Conservation (phyloP, 495 filamentous ascomycete genomes). For the Penicillium chermesinum region DNA sequence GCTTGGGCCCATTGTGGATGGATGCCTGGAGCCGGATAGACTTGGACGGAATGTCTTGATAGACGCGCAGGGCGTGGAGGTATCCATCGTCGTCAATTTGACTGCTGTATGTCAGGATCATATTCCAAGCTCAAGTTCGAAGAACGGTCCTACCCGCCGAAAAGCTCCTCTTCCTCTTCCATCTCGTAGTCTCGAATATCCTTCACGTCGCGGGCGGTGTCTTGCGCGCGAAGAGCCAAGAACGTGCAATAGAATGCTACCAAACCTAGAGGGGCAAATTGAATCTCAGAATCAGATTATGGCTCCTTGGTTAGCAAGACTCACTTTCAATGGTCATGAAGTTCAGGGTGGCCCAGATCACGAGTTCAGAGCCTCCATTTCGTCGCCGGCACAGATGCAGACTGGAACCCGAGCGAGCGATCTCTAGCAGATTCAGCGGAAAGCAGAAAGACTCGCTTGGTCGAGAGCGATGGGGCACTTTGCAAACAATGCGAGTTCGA, state of each 20-base stretch:
- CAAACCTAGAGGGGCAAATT: slow-evolving; percentile 56
- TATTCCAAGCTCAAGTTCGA: slow-evolving; percentile 6
- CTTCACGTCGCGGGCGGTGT: slow-evolving; percentile 46
- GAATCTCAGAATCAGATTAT: no score
- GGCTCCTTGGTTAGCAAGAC: slow-evolving; percentile 17
- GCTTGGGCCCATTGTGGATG: slow-evolving; percentile 37
- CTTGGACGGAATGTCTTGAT: slow-evolving; percentile 57
- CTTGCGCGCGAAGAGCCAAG: slow-evolving; percentile 67
- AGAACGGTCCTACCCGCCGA: slow-evolving; percentile 56
- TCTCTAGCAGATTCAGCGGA: slow-evolving; percentile 47
- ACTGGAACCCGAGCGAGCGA: slow-evolving; percentile 47
- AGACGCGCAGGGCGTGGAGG: slow-evolving; percentile 67
- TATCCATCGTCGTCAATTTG: slow-evolving; percentile 67
- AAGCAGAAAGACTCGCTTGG: slow-evolving; percentile 43
- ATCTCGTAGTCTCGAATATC: slow-evolving; percentile 56
- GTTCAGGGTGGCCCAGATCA: slow-evolving; percentile 53
- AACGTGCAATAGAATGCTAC: slow-evolving; percentile 76
- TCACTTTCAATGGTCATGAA: slow-evolving; percentile 56
- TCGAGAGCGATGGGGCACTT: slow-evolving; percentile 32
- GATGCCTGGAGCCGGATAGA: slow-evolving; percentile 56
- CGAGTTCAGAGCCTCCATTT: slow-evolving; percentile 34
- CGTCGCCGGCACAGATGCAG: slow-evolving; percentile 52
- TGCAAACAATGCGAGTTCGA: slow-evolving; percentile 55
- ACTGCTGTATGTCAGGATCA: no score
- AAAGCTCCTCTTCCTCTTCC: slow-evolving; percentile 58